Evolutionary conservation across 306 rosid species (phyloP).

Genomic region (peach (Prunus persica)): DNA sequence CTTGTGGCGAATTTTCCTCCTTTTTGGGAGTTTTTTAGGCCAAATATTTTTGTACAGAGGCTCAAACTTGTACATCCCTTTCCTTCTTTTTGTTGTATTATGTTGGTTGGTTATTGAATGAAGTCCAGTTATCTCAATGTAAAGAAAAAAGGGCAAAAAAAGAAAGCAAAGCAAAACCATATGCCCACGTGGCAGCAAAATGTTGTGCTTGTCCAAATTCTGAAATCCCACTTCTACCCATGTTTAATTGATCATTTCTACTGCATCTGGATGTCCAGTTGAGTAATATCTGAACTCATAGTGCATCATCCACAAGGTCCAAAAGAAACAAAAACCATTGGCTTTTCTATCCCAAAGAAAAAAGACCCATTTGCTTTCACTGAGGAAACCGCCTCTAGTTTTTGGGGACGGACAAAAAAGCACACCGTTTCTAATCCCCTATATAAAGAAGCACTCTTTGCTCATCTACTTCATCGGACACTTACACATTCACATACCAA

Average conservation of each 20-base stretch:
- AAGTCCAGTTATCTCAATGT: too few relatives aligned
- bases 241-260: not conserved
- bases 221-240: not conserved
- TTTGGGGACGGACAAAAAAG: not conserved
- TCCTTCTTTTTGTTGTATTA: too few relatives aligned
- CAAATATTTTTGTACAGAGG: too few relatives aligned
- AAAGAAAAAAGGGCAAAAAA: too few relatives aligned
- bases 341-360: not conserved
- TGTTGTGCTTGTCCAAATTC: not conserved
- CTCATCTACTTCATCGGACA: not conserved
- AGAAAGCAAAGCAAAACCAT: not conserved
- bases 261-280: not conserved
- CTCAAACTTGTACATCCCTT: too few relatives aligned
- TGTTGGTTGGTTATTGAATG: too few relatives aligned
- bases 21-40: too few relatives aligned
- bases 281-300: not conserved
- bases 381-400: not conserved
- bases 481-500: not conserved
- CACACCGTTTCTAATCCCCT: not conserved
- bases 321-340: not conserved
- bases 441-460: not conserved
- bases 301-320: too few relatives aligned
- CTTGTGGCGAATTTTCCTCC: too few relatives aligned
- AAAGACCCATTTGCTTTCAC: too few relatives aligned
- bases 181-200: not conserved